Conservation (phyloP, 2,329 filamentous ascomycete species). For the Fusarium sacchari region DNA sequence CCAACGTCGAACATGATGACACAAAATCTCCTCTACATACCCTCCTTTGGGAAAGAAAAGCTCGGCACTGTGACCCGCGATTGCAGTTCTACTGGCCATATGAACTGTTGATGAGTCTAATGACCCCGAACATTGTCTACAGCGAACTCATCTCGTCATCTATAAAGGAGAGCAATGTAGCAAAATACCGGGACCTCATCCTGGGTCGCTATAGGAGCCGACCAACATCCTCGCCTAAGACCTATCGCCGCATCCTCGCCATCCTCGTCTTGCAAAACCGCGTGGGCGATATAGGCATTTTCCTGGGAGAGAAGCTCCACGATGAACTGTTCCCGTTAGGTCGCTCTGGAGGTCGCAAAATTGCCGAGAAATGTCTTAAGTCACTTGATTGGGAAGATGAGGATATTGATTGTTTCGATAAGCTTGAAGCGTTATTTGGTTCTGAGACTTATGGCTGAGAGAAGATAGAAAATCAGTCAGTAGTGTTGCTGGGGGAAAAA, state of each 20-base stretch:
- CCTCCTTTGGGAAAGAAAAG: background rate
- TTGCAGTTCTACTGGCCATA: background rate
- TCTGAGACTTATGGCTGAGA: no score
- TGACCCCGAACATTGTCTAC: background rate
- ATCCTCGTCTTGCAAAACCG: background rate
- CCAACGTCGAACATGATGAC: background rate
- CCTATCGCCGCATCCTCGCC: background rate
- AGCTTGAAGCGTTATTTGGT: no score
- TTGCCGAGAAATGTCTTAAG: background rate
- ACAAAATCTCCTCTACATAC: background rate
- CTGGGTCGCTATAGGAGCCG: background rate
- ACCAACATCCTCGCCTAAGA: background rate
- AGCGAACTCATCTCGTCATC: background rate
- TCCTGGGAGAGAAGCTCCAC: background rate
- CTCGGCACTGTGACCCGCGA: no score
- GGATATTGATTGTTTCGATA: background rate
- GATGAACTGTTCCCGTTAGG: background rate
- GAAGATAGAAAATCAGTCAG: fast-evolving
- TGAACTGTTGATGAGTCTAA: background rate
- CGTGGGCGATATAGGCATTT: background rate
- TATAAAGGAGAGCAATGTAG: background rate
- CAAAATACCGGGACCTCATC: background rate
- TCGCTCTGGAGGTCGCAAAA: background rate
- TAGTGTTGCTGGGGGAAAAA: background rate
- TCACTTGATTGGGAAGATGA: background rate